Evolutionary conservation across 2,329 filamentous ascomycete species (phyloP).

Genomic region (Fusarium concolor): DNA sequence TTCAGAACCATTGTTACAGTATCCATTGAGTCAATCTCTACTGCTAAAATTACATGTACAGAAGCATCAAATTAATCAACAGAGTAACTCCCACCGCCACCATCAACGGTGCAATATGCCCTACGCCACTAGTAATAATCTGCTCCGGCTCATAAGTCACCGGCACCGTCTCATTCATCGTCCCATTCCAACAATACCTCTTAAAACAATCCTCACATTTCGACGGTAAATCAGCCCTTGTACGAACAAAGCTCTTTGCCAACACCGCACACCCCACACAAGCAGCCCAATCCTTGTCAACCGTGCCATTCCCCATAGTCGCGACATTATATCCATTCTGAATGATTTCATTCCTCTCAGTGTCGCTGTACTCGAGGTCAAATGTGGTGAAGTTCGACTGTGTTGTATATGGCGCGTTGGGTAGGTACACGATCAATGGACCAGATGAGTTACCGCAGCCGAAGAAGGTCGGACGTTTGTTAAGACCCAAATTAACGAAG

Average conservation of each 20-base stretch:
- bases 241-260: constrained; percentile 75
- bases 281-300: constrained; percentile 76
- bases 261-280: constrained; percentile 88
- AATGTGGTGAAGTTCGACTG: constrained; percentile 81
- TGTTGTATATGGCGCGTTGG: constrained; percentile 80
- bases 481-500: constrained; percentile 80
- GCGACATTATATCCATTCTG: constrained; percentile 81
- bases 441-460: constrained; percentile 69
- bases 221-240: constrained; percentile 70
- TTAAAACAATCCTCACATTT: constrained; percentile 80
- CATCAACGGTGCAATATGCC: neutral
- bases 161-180: constrained; percentile 50
- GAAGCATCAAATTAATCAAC: neutral
- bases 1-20: neutral
- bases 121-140: constrained; percentile 10
- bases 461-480: constrained; percentile 81
- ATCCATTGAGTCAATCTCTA: neutral
- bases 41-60: neutral
- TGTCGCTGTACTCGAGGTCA: constrained; percentile 69
- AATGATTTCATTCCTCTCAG: constrained; percentile 78
- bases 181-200: constrained; percentile 89
- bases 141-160: constrained; percentile 55
- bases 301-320: constrained; percentile 57
- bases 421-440: constrained; percentile 83
- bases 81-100: neutral